Evolutionary conservation across 2,329 filamentous ascomycete species (phyloP), one percentile per base, ranked within the genome.

Genomic region (Curvularia sp.): DNA sequence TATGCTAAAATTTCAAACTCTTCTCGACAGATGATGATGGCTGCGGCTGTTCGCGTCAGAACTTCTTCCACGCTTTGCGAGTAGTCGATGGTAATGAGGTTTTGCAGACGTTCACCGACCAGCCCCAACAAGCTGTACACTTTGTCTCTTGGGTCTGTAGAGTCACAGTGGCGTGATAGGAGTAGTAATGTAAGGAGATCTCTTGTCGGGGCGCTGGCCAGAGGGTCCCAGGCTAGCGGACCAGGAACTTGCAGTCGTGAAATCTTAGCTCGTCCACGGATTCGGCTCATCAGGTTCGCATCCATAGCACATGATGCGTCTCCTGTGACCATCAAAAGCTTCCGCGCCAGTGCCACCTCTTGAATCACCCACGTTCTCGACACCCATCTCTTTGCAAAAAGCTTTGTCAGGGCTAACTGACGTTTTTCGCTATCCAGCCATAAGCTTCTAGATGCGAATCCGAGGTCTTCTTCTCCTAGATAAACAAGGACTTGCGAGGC

Each of bases 331-430:
- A 63, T 60, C 33, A 57, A n/a, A 3, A 61, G 33, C 20, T 60
- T 63, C n/a, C 49, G 52, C 18, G 56, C 56, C 22, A 58, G 35
- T 26, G 67, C 65, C 30, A 70, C 58, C 28, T 62, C 63, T 49
- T 66, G 69, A 24, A 68, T 49, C 13, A 66, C 61, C 61, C 64
- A 67, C 6, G 69, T 57, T 31, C 58, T 51, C 35, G 56, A 61
- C 9, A 51, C 58, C 58, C 58, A 62, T 54, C 54, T 54, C 52
- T 61, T 61, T 20, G 58, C 48, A 53, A 61, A 61, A 5, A 61
- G 20, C 4, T 47, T 52, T 3, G 48, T 47, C 38, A 61, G 43
- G 15, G 58, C 58, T 26, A 18, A 20, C 20, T 58, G 48, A 4
- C 58, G 58, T 49, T 43, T 52, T n/a, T 53, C 55, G 41, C 30